Percentiles rank a stretch among this genome's conserved stretches.
Conservation (phyloP, 192 early-diverging fungal species). For the Entomortierella parvispora region DNA sequence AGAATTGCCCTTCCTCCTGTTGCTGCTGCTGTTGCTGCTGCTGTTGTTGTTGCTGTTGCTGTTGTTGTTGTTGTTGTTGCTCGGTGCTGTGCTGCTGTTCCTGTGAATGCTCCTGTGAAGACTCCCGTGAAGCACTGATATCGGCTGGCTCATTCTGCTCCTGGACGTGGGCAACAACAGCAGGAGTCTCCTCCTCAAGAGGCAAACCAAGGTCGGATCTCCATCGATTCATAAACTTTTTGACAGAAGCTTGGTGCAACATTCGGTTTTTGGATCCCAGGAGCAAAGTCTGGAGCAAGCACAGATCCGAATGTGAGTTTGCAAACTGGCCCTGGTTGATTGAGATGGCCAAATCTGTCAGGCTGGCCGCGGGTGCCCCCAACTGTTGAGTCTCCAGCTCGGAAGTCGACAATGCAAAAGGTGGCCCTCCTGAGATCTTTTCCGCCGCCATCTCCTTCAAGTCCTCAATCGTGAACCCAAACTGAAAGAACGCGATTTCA, state of each 20-base stretch:
- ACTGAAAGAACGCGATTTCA: slow-evolving; percentile 44
- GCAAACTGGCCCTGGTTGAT: slow-evolving; percentile 43
- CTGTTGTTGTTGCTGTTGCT: slow-evolving; percentile 7
- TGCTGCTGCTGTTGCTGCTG: not conserved
- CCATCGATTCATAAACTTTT: slow-evolving; percentile 49
- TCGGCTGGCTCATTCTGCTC: no score
- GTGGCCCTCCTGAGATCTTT: slow-evolving; percentile 38
- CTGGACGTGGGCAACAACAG: not conserved
- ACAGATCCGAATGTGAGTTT: slow-evolving; percentile 27
- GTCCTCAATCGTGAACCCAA: slow-evolving; percentile 34
- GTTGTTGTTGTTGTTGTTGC: not conserved
- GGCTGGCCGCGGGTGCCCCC: not conserved
- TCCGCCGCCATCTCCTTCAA: slow-evolving; percentile 39
- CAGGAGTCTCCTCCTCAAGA: slow-evolving; percentile 6
- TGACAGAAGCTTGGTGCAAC: slow-evolving; percentile 36
- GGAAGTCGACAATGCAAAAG: slow-evolving; percentile 37
- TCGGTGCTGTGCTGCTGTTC: not conserved
- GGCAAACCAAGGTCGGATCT: slow-evolving; percentile 36
- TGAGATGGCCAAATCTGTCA: slow-evolving; percentile 33
- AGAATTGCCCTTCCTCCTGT: not conserved
- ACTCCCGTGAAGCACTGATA: no score
- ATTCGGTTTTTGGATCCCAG: slow-evolving; percentile 42
- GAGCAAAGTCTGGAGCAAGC: slow-evolving; percentile 26
- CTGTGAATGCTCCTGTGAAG: not conserved
- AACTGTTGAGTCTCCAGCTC: slow-evolving; percentile 26